Evolutionary conservation across 2,329 filamentous ascomycete species (phyloP).

Genomic region (Scytalidium lignicola): DNA sequence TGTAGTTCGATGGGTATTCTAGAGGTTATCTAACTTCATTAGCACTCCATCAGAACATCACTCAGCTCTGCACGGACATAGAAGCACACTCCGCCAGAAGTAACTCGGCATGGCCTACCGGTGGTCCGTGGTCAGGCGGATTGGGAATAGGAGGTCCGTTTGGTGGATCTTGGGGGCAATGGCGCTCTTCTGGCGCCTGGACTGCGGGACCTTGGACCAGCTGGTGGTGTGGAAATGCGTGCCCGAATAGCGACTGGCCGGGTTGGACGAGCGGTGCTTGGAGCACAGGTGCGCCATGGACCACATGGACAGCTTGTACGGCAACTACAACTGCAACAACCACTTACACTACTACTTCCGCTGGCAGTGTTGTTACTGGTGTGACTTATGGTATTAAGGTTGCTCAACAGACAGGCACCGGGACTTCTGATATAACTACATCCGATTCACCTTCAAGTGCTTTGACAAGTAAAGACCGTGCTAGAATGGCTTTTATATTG

Average conservation of each 20-base stretch:
- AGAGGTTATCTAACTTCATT: neutral
- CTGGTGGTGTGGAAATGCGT: constrained; percentile 9
- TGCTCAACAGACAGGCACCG: constrained; percentile 1
- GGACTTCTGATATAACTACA: no score
- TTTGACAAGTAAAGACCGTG: no score
- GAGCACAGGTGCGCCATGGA: constrained; percentile 10
- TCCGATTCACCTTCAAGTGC: no score
- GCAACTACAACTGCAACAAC: constrained; percentile 6
- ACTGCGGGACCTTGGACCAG: constrained; percentile 8
- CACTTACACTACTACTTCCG: constrained; percentile 4
- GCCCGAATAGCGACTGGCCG: constrained; percentile 8
- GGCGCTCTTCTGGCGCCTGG: constrained; percentile 9
- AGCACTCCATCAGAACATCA: constrained; percentile 5
- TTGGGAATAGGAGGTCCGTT: constrained; percentile 6
- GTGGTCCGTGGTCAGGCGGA: constrained; percentile 3
- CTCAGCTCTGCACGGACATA: constrained; percentile 1
- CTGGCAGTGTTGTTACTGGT: constrained; percentile 4
- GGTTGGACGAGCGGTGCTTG: constrained; percentile 11
- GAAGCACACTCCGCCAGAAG: neutral
- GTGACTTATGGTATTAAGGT: constrained; percentile 8
- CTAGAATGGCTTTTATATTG: no score
- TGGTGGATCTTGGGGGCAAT: constrained; percentile 10
- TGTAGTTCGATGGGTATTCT: neutral
- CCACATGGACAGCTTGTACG: constrained; percentile 8
- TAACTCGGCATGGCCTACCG: neutral